phyloP scores from a whole-genome alignment of 768 basidiomycete genomes.

The Lactifluus subvellereus region DNA sequence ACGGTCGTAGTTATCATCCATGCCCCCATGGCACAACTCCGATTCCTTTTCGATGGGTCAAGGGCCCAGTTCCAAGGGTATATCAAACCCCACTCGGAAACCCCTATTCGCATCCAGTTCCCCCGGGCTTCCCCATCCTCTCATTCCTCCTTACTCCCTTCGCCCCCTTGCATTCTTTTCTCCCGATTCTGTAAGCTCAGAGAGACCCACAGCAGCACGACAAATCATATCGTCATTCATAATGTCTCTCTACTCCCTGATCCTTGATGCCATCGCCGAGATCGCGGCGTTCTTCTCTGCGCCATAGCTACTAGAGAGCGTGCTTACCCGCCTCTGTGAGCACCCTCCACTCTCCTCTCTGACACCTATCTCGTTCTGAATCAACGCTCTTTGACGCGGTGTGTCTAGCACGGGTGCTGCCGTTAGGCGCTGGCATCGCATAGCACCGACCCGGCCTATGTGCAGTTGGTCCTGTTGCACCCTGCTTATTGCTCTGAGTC shows the following conservation, averaged over 20 bases:
- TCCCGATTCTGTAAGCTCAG: not conserved
- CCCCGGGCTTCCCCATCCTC: too few species aligned
- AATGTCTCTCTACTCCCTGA: not conserved
- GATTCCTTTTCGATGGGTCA: not conserved
- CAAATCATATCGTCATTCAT: not conserved
- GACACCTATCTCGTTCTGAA: not conserved
- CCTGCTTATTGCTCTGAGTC: not conserved
- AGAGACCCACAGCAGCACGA: not conserved
- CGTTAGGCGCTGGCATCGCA: slow-evolving; percentile 18
- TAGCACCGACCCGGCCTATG: not conserved
- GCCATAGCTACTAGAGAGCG: slow-evolving; percentile 6
- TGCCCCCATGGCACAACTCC: not conserved
- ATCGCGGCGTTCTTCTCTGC: slow-evolving; percentile 5
- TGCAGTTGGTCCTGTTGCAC: not conserved
- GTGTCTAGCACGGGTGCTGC: slow-evolving; percentile 8
- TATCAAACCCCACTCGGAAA: not conserved
- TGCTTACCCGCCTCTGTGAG: slow-evolving; percentile 13
- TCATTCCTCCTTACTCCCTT: not conserved
- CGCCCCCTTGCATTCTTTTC: not conserved
- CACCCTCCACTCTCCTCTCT: too few species aligned
- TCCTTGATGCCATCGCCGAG: not conserved
- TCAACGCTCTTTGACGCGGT: not conserved
- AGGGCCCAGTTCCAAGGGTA: not conserved
- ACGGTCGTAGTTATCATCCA: not conserved
- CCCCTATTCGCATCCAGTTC: not conserved